Base-by-base conservation (phyloP, 495 filamentous ascomycete species). In the Daldinia bambusicola region DNA sequence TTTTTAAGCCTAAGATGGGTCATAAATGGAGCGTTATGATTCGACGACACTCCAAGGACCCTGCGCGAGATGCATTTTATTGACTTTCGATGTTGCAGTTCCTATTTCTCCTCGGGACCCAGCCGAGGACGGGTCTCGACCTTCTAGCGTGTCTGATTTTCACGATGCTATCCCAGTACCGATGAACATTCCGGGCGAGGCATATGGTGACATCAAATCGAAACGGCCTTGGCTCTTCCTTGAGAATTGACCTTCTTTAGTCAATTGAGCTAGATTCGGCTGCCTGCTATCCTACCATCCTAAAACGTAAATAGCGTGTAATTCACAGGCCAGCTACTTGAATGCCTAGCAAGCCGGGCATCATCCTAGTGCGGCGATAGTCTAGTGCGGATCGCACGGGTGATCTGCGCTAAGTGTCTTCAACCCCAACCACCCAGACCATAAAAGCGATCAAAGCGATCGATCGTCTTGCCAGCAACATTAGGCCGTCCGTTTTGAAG, bases 141-240 rank as follows among this genome's bases (percentile, higher is more conserved):
- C 55, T 14, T 38, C 55, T 43, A 77, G 69, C 16, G 81, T 85
- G 70, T 81, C 81, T 26, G 80, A 87, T 9, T 95, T 97, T 72
- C 66, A 82, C 7, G 79, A 76, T 0, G 76, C 67, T 0, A 77
- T 96, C 5, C 92, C 92, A 0, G 84, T 95, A 1, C 93, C 94
- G 2, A 93, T 96, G 86, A 57, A 70, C 30, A 53, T 78, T 13
- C 77, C 77, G 12, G 62, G 71, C 1, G 72, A 76, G 20, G 71
- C 75, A 10, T 79, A 79, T 31, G 72, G 70, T 1, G 66, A 70
- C 41, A 64, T 32, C 10, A 65, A 64, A n/a, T 65, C 68, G 2
- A 77, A 70, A 53, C 58, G 61, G 2, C 77, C 77, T 31, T 79
- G 77, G 77, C 48, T 78, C 8, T 76, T 67, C 48, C 66, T 75